Conservation (phyloP, 176 grass and related monocot genomes). For the Cenchrus americanus region DNA sequence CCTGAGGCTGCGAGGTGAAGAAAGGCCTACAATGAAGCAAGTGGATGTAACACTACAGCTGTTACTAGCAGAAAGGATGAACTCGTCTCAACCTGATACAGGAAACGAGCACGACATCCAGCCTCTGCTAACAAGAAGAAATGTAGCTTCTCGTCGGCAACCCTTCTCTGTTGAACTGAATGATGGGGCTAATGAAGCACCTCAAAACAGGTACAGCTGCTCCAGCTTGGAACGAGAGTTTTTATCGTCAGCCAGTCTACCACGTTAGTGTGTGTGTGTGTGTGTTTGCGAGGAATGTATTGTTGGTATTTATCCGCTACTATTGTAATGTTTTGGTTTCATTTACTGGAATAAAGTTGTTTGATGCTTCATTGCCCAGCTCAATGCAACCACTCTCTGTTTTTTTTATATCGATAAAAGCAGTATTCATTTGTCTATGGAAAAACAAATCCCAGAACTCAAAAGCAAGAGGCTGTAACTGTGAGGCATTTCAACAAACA, state of each 20-base stretch:
- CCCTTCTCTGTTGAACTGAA: not conserved
- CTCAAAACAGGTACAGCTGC: not conserved
- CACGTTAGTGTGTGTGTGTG: not conserved
- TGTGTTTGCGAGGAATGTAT: too few species aligned
- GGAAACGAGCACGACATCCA: not conserved
- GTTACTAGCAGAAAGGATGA: not conserved
- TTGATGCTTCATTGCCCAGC: too few species aligned
- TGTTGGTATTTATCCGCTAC: too few species aligned
- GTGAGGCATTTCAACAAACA: not conserved
- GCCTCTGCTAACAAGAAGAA: not conserved
- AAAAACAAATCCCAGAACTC: not conserved
- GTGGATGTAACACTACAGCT: not conserved
- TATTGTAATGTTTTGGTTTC: not conserved
- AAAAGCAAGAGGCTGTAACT: too few species aligned
- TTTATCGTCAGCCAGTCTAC: not conserved
- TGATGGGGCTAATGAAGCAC: not conserved
- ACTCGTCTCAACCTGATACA: not conserved
- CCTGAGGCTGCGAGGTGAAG: not conserved
- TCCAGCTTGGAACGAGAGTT: not conserved
- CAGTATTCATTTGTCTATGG: not conserved
- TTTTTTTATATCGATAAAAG: too few species aligned
- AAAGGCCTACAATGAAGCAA: slow-evolving; percentile 11
- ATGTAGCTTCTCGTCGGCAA: not conserved
- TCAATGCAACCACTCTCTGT: too few species aligned
- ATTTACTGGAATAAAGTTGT: not conserved